Evolutionary conservation across 2,329 filamentous ascomycete genomes (phyloP), one percentile per base, ranked within the genome.

Genomic region (Aspergillus japonicus): DNA sequence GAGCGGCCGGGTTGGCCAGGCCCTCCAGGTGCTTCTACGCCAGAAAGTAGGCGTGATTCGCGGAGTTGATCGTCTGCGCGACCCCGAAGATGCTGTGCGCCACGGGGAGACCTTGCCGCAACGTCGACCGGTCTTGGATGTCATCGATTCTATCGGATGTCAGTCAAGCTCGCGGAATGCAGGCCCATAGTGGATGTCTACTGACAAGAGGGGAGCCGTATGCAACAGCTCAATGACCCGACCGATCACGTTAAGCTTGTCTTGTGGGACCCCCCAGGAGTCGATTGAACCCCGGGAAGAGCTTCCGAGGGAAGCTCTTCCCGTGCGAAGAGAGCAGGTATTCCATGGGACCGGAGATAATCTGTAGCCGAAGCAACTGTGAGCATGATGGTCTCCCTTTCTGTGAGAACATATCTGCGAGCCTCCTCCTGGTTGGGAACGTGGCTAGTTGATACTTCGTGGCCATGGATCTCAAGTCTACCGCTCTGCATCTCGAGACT

Each of bases 61-160:
- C 78, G 14, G 73, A 75, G 68, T 81, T 81, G 65, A 81, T 81
- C 0, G 81, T 81, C 62, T 82, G 81, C 3, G 79, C 74, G 8
- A 71, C 71, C 26, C 81, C 81, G 64, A 80, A 83, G 49, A 83
- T 77, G 55, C 70, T 75, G 67, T 83, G 80, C 0, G 80, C 77
- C 2, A 79, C 77, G 3, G 81, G 80, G 4, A 74, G 68, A 1
- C 81, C 81, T 33, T 81, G 74, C 6, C 80, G 77, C 26, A 82
- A 71, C 5, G 71, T 64, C 2, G 80, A 82, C 53, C 69, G 71
- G 65, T 83, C 81, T 68, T 83, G 73, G 24, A 83, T 76, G 57
- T 83, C 81, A 62, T 83, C 81, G 64, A 82, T 75, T 42, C 75
- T 77, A 50, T 12, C 31, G 2, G 29, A 29, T 10, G 23, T 23